Evolutionary conservation across 1,284 basidiomycete species (phyloP), one percentile per base, ranked within the genome.

Genomic region (Tylopilus orsonianus): DNA sequence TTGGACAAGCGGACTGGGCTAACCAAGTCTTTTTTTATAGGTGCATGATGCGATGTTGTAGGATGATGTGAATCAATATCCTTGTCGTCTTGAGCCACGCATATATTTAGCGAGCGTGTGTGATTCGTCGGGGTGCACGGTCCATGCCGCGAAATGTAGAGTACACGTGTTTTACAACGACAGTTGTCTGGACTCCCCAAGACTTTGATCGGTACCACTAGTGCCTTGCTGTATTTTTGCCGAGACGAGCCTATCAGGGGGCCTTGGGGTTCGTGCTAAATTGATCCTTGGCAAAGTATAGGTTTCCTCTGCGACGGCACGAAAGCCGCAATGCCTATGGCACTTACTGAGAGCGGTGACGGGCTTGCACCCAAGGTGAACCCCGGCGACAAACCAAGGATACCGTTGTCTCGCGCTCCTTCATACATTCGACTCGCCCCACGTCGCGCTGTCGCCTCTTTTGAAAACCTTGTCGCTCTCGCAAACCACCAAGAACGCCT

Each of bases 391-490:
- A 46, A 16, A 4, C 29, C 36, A 14, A 43, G 19, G 18, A 50
- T 27, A 36, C 22, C 54, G 1, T 4, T 55, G n/a, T 60, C 59
- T 14, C 49, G 65, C 18, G 44, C 38, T 10, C 52, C 66, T 10
- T 64, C 65, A 16, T 59, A 59, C 34, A 52, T 63, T 7, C 63
- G 53, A 10, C 73, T 81, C 57, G 72, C 75, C 8, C 80, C 79
- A 0, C 74, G 72, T 29, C 78, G 80, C 34, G 77, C 82, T 3
- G 81, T 86, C 68, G 74, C 78, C 5, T 89, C 86, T 1, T 90
- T 89, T 55, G 87, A 90, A 61, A 90, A 90, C 60, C 70, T 90
- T 8, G 85, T 90, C 41, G 85, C 81, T 14, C 76, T 90, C 39
- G 87, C 87, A 9, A 89, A 90, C 62, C 83, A 90, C 64, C 87